Percentiles rank a stretch among this genome's conserved stretches.
phyloP scores from a whole-genome alignment of 768 basidiomycete genomes.

The Auriculariales sp. region DNA sequence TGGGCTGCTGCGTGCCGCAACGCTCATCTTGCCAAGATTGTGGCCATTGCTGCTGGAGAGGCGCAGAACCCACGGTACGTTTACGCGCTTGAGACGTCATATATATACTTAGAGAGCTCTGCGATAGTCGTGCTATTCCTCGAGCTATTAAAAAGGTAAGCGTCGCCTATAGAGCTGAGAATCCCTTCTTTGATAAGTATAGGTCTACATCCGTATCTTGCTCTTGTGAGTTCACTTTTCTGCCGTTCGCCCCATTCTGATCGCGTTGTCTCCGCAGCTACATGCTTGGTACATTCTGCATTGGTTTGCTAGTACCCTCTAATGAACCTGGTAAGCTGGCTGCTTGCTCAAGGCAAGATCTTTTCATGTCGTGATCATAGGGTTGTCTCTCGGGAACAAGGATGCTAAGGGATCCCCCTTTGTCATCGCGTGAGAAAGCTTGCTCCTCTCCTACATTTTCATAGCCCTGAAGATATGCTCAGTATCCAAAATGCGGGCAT shows the following conservation, averaged over 20 bases:
- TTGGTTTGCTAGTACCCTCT: constrained; percentile 73
- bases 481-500: constrained; percentile 69
- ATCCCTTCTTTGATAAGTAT: constrained; percentile 54
- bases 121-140: no score
- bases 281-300: constrained; percentile 48
- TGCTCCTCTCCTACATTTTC: not conserved
- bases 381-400: constrained; percentile 37
- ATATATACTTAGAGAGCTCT: not conserved
- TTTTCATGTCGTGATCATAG: no score
- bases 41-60: constrained; percentile 55
- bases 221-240: constrained; percentile 29
- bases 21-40: constrained; percentile 29
- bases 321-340: constrained; percentile 36
- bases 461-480: not conserved
- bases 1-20: not conserved
- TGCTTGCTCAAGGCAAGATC: no score
- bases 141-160: not conserved
- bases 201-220: constrained; percentile 64
- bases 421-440: constrained; percentile 69
- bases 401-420: constrained; percentile 73
- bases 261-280: no score
- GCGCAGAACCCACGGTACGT: constrained; percentile 63
- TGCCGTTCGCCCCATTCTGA: not conserved
- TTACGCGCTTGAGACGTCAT: not conserved
- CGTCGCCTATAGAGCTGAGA: constrained; percentile 26